Evolutionary conservation across 768 basidiomycete species (phyloP).

Genomic region (Amanita pseudoporphyria): DNA sequence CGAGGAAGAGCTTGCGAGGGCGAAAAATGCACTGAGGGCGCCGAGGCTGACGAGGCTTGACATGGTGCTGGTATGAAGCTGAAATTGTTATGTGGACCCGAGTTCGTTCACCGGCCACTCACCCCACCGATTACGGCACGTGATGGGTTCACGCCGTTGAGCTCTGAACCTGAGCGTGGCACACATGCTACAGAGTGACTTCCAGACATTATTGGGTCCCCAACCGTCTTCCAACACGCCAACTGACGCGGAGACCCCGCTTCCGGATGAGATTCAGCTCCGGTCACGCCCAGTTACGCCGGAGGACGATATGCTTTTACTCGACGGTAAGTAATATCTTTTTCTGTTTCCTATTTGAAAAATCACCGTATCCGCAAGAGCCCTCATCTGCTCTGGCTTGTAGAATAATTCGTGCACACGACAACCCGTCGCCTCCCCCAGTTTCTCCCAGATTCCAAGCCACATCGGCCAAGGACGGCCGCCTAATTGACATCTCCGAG

Average conservation of each 20-base stretch:
- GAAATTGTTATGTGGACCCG: not conserved
- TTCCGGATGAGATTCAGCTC: constrained; percentile 12
- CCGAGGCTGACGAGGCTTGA: constrained; percentile 21
- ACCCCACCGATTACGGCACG: not conserved
- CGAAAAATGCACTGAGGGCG: constrained; percentile 28
- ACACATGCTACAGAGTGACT: not conserved
- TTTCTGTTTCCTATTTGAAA: constrained; percentile 2
- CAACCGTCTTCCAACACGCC: not conserved
- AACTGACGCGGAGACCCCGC: not conserved
- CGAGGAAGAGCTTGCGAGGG: constrained; percentile 14
- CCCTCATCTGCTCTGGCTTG: constrained; percentile 60
- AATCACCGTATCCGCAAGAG: constrained; percentile 27
- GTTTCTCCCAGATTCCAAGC: not conserved
- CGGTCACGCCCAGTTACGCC: constrained; percentile 37
- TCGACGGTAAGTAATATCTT: constrained; percentile 32
- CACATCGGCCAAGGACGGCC: constrained; percentile 14
- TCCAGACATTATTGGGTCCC: not conserved
- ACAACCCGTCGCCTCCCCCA: constrained; percentile 41
- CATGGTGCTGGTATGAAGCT: constrained; percentile 1
- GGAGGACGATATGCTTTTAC: constrained; percentile 30
- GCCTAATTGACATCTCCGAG: constrained; percentile 10
- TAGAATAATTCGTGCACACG: constrained; percentile 57
- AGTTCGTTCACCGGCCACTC: not conserved
- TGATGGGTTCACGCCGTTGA: not conserved
- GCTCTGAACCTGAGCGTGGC: not conserved